phyloP scores from a whole-genome alignment of 1,284 basidiomycete species.

The Heterobasidion occidentale region DNA sequence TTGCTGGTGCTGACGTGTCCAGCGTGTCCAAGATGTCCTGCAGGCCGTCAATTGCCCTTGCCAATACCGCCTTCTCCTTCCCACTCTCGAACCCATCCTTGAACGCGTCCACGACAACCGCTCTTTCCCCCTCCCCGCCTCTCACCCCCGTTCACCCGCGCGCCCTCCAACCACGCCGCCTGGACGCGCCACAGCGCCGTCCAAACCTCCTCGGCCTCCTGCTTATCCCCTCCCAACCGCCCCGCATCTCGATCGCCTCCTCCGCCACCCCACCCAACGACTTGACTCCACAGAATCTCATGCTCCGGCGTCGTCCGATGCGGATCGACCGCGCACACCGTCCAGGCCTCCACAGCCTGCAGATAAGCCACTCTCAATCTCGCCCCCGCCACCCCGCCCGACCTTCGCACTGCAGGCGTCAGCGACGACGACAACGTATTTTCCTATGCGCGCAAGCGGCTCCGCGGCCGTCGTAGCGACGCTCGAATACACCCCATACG shows the following conservation, averaged over 20 bases:
- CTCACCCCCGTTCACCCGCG: constrained; percentile 60
- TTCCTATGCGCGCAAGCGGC: constrained; percentile 37
- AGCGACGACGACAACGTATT: constrained; percentile 32
- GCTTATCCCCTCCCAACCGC: constrained; percentile 15
- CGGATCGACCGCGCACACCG: constrained; percentile 78
- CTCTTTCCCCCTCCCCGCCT: constrained; percentile 58
- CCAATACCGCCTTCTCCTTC: constrained; percentile 29
- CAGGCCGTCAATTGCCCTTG: constrained; percentile 25
- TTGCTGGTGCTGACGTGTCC: background rate
- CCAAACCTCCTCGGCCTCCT: constrained; percentile 24
- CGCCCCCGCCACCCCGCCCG: constrained; percentile 2
- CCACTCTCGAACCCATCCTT: constrained; percentile 33
- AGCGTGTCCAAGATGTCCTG: constrained; percentile 3
- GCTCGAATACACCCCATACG: background rate
- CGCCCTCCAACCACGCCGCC: constrained; percentile 70
- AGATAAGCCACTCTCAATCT: constrained; percentile 40
- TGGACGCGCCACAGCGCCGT: constrained; percentile 46
- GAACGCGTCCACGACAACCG: constrained; percentile 26
- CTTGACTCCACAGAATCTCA: constrained; percentile 86
- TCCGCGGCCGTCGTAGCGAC: constrained; percentile 31
- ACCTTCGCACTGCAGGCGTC: constrained; percentile 21
- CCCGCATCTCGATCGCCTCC: constrained; percentile 39
- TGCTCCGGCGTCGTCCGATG: constrained; percentile 83
- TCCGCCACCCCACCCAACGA: constrained; percentile 66
- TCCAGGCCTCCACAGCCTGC: constrained; percentile 64